Evolutionary conservation across 2,329 filamentous ascomycete genomes (phyloP), one percentile per base, ranked within the genome.

Genomic region (Cordyceps cicadae): DNA sequence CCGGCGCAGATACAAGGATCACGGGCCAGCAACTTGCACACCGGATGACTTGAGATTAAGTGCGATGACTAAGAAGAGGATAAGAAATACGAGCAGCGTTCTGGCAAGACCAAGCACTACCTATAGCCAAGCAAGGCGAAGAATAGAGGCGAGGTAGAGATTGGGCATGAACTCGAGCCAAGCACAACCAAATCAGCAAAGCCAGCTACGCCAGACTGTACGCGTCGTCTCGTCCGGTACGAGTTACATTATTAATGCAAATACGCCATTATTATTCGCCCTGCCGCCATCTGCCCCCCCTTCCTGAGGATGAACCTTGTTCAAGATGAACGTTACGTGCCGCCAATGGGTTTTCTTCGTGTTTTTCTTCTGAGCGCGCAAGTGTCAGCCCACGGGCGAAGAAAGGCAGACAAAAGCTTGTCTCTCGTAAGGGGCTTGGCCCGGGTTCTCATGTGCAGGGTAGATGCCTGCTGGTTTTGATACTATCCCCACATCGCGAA

Each of bases 1-100:
- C 55, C 34, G 55, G 46, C 34, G 46, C 17, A 46, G 55, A 58
- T 58, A 58, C 37, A 17, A 32, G 34, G 46, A 58, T 56, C 34
- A 37, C 43, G 26, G 17, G 21, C 41, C n/a, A n/a, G n/a, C n/a
- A n/a, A 48, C n/a, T 15, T 15, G 17, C 51, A 24, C 11, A 37
- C 17, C n/a, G 39, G 15, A 41, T 29, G 34, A 14, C 32, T 11
- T 24, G 19, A n/a, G 24, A 21, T 21, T 26, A 6, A 49, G 17
- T 43, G n/a, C 21, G 4, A 8, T 5, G 29, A 50, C 11, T 7
- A 3, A n/a, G 17, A n/a, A 46, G 43, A 46, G 21, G n/a, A 46
- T n/a, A n/a, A 24, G n/a, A 46, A n/a, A 37, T 37, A 37, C 34
- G 8, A 9, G 34, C 8, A 37, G 34, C 12, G 34, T 11, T 37